A percentile compares a stretch with the other conserved stretches of the same genome.
These are phyloP conservation scores for Sugiyamaella japonica DNA, from an alignment of 1,139 yeast species.

Conservation along the genomic window DNA sequence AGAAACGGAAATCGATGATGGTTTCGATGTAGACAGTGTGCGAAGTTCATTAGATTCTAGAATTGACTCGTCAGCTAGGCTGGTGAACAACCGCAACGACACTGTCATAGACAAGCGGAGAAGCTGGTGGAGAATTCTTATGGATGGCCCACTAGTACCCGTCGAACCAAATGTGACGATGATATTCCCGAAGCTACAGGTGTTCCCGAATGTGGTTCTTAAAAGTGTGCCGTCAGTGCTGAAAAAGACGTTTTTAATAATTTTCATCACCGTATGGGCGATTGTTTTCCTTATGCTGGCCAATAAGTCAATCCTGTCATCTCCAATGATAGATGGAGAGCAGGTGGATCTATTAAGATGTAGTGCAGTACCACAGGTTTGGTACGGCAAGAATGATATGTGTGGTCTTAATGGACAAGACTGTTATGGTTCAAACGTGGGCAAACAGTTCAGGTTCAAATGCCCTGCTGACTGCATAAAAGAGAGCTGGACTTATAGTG, in stretches of 20 bases:
- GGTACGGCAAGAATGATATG: conserved; percentile 68
- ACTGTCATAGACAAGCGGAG: neutral
- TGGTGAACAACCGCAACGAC: neutral
- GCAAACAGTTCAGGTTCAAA: conserved; percentile 57
- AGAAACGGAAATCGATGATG: conserved; percentile 2
- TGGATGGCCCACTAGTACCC: conserved; percentile 34
- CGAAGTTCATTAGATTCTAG: conserved; percentile 8
- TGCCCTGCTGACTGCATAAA: conserved; percentile 90
- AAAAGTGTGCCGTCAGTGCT: conserved; percentile 14
- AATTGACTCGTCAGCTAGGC: neutral
- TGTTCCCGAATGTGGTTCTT: conserved; percentile 27
- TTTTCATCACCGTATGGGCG: conserved; percentile 28
- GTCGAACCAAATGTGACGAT: conserved; percentile 31
- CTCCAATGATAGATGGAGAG: conserved; percentile 30
- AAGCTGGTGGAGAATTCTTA: conserved; percentile 19
- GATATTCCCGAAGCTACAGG: conserved; percentile 29
- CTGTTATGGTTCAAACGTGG: conserved; percentile 51
- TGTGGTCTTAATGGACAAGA: conserved; percentile 72
- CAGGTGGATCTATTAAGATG: conserved; percentile 33
- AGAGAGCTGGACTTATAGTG: conserved; percentile 74
- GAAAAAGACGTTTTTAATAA: conserved; percentile 12
- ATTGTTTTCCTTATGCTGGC: conserved; percentile 30
- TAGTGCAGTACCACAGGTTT: conserved; percentile 45
- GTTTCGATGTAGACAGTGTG: neutral
- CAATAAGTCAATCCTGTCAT: conserved; percentile 32